Conservation (phyloP, 164 flowering plant genomes). For the Magnolia kwangsiensis region DNA sequence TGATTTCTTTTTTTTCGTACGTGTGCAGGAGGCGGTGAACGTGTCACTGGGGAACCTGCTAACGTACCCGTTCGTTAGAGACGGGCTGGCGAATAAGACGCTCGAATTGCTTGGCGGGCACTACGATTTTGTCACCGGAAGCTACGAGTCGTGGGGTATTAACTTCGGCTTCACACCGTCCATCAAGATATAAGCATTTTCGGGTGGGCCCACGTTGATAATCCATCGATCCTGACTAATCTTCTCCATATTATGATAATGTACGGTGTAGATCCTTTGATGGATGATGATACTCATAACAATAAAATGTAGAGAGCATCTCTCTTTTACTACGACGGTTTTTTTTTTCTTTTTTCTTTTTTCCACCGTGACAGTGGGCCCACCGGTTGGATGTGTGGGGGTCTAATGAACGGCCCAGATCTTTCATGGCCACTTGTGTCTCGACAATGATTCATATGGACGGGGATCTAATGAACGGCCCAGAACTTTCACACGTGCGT, state of each 20-base stretch:
- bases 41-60: constrained; percentile 76
- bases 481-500: too few relatives aligned
- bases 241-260: background rate
- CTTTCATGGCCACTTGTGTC: too few relatives aligned
- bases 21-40: constrained; percentile 89
- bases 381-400: too few relatives aligned
- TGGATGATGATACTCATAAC: background rate
- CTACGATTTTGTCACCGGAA: constrained; percentile 77
- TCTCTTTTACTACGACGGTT: background rate
- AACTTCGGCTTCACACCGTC: constrained; percentile 55
- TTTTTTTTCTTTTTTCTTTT: too few relatives aligned
- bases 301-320: background rate
- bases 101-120: constrained; percentile 76
- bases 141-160: constrained; percentile 76
- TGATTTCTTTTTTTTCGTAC: background rate
- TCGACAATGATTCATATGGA: too few relatives aligned
- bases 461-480: too few relatives aligned
- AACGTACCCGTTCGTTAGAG: constrained; percentile 87
- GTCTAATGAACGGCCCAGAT: too few relatives aligned
- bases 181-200: constrained; percentile 20
- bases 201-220: background rate
- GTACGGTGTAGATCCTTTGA: background rate
- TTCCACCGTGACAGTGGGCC: too few relatives aligned
- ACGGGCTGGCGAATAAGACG: constrained; percentile 71
- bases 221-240: background rate